Percentiles rank a stretch among this genome's conserved stretches.
These are phyloP conservation scores for Xylaria sp. DNA, from an alignment of 2,329 filamentous ascomycete species.

Conservation along the genomic window DNA sequence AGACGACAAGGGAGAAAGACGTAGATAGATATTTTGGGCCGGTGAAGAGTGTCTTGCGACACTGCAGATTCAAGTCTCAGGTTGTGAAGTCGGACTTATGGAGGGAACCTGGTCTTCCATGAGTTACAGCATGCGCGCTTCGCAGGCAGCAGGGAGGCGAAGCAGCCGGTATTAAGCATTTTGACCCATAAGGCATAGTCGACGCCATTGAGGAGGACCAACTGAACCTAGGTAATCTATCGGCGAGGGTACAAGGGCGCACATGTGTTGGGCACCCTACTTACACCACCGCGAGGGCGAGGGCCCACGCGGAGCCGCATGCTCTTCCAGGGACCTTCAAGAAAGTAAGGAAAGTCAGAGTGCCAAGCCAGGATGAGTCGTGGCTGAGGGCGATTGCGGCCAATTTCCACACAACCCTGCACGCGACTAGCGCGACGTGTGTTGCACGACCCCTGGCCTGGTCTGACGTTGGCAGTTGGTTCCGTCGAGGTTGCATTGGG, in stretches of 20 bases:
- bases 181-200: conserved; percentile 19
- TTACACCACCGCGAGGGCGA: conserved; percentile 8
- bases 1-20: conserved; percentile 10
- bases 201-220: conserved; percentile 19
- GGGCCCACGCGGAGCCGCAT: conserved; percentile 25
- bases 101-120: conserved; percentile 15
- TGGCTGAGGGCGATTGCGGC: conserved; percentile 26
- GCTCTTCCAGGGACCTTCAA: neutral
- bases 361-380: neutral
- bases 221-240: conserved; percentile 26
- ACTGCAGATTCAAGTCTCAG: conserved; percentile 8
- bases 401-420: conserved; percentile 19
- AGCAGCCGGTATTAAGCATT: conserved; percentile 22
- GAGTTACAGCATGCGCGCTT: conserved; percentile 12
- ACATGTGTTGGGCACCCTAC: conserved; percentile 19
- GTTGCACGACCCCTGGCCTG: conserved; percentile 7
- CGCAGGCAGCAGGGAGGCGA: conserved; percentile 25
- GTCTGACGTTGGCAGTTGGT: neutral
- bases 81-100: conserved; percentile 18
- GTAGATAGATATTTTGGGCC: conserved; percentile 12
- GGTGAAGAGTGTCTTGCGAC: conserved; percentile 7
- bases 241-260: conserved; percentile 9
- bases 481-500: conserved; percentile 4
- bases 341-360: neutral
- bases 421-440: conserved; percentile 8